Percentiles rank a stretch among this genome's conserved stretches.
These are phyloP conservation scores for Evernia prunastri DNA, from an alignment of 495 filamentous ascomycete species.

Conservation along the genomic window DNA sequence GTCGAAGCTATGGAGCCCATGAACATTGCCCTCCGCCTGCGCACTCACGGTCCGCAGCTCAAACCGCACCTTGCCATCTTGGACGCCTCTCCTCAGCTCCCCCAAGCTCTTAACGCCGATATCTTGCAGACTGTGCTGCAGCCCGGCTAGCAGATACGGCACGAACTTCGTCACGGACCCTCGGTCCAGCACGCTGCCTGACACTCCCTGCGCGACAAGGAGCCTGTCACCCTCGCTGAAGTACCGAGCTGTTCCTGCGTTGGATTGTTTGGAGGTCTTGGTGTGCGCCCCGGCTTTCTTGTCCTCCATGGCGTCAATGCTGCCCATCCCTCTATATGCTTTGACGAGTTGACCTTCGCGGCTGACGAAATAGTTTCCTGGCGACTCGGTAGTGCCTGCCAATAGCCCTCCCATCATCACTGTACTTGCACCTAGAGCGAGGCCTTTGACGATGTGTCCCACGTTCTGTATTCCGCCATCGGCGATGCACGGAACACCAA, in stretches of 20 bases:
- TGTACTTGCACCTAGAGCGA: constrained; percentile 87
- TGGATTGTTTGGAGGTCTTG: constrained; percentile 75
- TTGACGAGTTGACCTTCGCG: constrained; percentile 96
- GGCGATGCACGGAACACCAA: constrained; percentile 96
- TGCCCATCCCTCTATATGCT: constrained; percentile 97
- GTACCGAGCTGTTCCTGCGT: constrained; percentile 95
- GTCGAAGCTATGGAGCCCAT: constrained; percentile 94
- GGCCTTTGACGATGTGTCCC: constrained; percentile 96
- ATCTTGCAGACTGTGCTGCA: constrained; percentile 97
- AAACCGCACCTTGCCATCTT: constrained; percentile 75
- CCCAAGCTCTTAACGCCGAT: constrained; percentile 74
- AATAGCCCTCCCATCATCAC: constrained; percentile 99
- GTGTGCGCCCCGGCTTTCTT: constrained; percentile 69
- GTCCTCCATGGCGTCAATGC: constrained; percentile 98
- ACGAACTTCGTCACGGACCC: constrained; percentile 89
- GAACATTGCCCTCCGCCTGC: constrained; percentile 90
- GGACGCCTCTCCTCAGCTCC: constrained; percentile 69
- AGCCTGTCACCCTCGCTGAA: constrained; percentile 95
- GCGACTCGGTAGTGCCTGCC: constrained; percentile 94
- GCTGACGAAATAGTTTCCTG: constrained; percentile 92
- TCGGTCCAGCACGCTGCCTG: constrained; percentile 64
- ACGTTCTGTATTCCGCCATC: constrained; percentile 98
- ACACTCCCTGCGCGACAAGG: constrained; percentile 94
- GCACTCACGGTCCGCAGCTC: constrained; percentile 92
- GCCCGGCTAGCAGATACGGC: constrained; percentile 86